These are phyloP conservation scores for Lactarius pseudohatsudake DNA, from an alignment of 768 basidiomycete species.

Conservation along the genomic window DNA sequence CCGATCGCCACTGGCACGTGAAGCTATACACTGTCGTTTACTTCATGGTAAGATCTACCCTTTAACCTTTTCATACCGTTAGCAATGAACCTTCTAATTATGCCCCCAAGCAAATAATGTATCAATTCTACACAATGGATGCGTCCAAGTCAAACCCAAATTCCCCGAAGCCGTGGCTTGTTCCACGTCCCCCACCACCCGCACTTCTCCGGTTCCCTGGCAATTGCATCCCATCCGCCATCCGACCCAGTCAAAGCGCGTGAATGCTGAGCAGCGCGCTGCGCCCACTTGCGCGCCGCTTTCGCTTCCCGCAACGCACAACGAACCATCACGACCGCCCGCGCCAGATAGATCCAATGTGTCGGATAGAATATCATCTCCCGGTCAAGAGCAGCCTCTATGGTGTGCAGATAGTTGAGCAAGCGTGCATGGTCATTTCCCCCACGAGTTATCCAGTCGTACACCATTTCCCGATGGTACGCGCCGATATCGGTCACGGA, in stretches of 20 bases:
- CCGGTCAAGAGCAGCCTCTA: constrained; percentile 2
- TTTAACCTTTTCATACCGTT: neutral
- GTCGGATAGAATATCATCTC: constrained; percentile 15
- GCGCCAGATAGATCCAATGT: constrained; percentile 5
- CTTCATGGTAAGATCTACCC: neutral
- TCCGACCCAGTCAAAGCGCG: constrained; percentile 15
- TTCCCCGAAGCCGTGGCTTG: constrained; percentile 7
- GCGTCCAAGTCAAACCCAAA: neutral
- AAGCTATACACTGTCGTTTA: neutral
- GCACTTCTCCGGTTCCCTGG: constrained; percentile 14
- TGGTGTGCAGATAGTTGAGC: neutral
- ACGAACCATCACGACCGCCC: neutral
- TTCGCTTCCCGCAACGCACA: constrained; percentile 8
- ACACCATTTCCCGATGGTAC: constrained; percentile 15
- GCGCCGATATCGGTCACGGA: neutral
- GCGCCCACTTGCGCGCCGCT: constrained; percentile 13
- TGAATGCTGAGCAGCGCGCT: constrained; percentile 14
- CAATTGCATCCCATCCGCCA: constrained; percentile 22
- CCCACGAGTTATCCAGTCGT: constrained; percentile 8
- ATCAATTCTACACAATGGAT: too few species aligned
- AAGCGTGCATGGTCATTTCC: constrained; percentile 5
- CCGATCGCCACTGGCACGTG: neutral
- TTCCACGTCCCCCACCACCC: constrained; percentile 18
- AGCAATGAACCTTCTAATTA: neutral
- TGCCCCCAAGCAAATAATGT: neutral